Percentiles rank a stretch among this genome's conserved stretches.
These are phyloP conservation scores for Coniosporium uncinatum DNA, from an alignment of 2,329 filamentous ascomycete genomes.

Conservation along the genomic window DNA sequence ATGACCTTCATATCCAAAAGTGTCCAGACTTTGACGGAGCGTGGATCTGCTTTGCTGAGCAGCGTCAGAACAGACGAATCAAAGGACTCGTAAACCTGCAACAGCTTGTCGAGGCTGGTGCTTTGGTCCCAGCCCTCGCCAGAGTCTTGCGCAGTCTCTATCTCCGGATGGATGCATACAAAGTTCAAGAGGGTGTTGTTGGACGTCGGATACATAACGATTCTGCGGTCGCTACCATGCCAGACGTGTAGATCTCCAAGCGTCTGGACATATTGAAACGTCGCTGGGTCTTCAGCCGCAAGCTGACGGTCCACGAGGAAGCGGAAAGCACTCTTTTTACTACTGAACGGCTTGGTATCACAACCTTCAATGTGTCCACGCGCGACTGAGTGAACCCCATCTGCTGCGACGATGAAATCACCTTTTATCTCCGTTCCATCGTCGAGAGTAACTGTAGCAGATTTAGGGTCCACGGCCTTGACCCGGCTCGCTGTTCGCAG, in stretches of 20 bases:
- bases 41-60: slow-evolving; percentile 28
- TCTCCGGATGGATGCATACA: slow-evolving; percentile 29
- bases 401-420: slow-evolving; percentile 48
- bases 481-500: slow-evolving; percentile 37
- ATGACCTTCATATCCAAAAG: slow-evolving; percentile 57
- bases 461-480: slow-evolving; percentile 32
- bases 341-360: slow-evolving; percentile 29
- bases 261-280: slow-evolving; percentile 25
- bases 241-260: slow-evolving; percentile 37
- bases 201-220: slow-evolving; percentile 41
- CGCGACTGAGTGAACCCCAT: slow-evolving; percentile 38
- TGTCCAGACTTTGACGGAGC: slow-evolving; percentile 42
- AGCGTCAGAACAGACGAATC: slow-evolving; percentile 25
- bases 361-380: slow-evolving; percentile 8
- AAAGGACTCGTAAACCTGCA: slow-evolving; percentile 31
- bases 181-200: slow-evolving; percentile 42
- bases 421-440: slow-evolving; percentile 35
- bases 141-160: slow-evolving; percentile 19
- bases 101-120: slow-evolving; percentile 27
- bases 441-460: slow-evolving; percentile 36
- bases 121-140: slow-evolving; percentile 25
- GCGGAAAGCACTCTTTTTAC: slow-evolving; percentile 51
- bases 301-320: slow-evolving; percentile 45
- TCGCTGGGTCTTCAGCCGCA: slow-evolving; percentile 30
- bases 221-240: slow-evolving; percentile 32